Conservation (phyloP, 2,329 filamentous ascomycete genomes). For the Madurella fahalii region DNA sequence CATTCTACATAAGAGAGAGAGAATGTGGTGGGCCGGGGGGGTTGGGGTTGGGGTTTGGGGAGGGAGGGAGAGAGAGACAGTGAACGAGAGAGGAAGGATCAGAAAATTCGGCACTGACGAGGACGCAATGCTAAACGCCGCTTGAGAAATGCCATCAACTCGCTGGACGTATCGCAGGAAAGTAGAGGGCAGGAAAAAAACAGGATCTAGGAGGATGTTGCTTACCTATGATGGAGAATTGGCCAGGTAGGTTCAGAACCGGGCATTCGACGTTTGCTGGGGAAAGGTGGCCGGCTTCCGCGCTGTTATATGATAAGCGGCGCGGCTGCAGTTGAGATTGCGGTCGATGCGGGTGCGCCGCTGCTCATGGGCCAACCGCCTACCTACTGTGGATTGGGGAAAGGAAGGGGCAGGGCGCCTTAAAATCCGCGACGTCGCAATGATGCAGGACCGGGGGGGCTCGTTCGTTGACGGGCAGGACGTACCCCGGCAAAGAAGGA, state of each 20-base stretch:
- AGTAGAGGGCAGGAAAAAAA: neutral
- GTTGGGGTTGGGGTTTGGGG: no score
- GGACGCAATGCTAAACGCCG: no score
- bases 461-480: constrained; percentile 11
- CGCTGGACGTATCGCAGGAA: neutral
- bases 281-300: constrained; percentile 6
- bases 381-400: constrained; percentile 10
- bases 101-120: no score
- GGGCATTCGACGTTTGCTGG: constrained; percentile 4
- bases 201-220: neutral
- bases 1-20: no score
- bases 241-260: neutral
- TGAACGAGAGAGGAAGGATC: no score
- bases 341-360: constrained; percentile 5
- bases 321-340: constrained; percentile 8
- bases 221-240: constrained; percentile 6
- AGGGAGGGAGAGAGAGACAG: no score
- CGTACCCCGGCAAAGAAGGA: neutral
- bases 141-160: neutral
- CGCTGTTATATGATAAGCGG: constrained; percentile 14
- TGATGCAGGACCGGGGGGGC: constrained; percentile 15
- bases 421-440: constrained; percentile 24
- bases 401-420: constrained; percentile 19
- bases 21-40: no score
- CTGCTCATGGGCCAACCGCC: constrained; percentile 12